A percentile compares a stretch with the other conserved stretches of the same genome.
phyloP scores from a whole-genome alignment of 2,329 filamentous ascomycete genomes.

The Fusarium tupiense region DNA sequence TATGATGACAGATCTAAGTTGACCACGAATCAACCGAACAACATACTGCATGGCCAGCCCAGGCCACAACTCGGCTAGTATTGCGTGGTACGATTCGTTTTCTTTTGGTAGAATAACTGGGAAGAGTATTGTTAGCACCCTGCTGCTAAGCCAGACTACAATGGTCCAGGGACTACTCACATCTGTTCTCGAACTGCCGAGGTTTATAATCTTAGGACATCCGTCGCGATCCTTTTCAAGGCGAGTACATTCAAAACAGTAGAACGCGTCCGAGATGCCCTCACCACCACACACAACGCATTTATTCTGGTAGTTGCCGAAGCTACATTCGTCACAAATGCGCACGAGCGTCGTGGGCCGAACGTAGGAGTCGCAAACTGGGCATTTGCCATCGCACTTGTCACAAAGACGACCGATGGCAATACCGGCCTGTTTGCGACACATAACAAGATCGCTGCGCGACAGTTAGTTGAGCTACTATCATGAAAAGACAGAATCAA shows the following conservation, averaged over 20 bases:
- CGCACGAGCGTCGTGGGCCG: constrained; percentile 96
- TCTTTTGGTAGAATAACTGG: constrained; percentile 73
- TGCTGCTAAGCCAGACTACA: background rate
- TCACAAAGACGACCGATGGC: constrained; percentile 98
- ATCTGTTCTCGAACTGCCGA: constrained; percentile 95
- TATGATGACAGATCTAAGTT: constrained; percentile 29
- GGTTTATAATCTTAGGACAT: constrained; percentile 98
- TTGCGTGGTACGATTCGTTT: constrained; percentile 68
- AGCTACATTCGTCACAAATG: constrained; percentile 99
- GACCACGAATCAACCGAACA: constrained; percentile 19
- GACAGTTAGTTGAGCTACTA: constrained; percentile 39
- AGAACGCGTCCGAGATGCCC: constrained; percentile 97
- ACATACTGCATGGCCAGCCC: constrained; percentile 53
- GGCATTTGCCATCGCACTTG: constrained; percentile 99
- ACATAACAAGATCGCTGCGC: constrained; percentile 93
- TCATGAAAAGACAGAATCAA: background rate
- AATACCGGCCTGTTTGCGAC: constrained; percentile 97
- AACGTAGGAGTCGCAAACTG: constrained; percentile 98
- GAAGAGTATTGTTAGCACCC: constrained; percentile 31
- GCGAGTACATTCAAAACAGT: constrained; percentile 98
- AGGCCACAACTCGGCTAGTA: constrained; percentile 62
- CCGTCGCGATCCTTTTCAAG: constrained; percentile 97
- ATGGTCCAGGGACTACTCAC: constrained; percentile 57
- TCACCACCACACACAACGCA: constrained; percentile 98
- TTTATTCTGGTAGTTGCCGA: constrained; percentile 99